Evolutionary conservation across 192 early-diverging fungal species (phyloP).

Genomic region (Coemansia furcata): DNA sequence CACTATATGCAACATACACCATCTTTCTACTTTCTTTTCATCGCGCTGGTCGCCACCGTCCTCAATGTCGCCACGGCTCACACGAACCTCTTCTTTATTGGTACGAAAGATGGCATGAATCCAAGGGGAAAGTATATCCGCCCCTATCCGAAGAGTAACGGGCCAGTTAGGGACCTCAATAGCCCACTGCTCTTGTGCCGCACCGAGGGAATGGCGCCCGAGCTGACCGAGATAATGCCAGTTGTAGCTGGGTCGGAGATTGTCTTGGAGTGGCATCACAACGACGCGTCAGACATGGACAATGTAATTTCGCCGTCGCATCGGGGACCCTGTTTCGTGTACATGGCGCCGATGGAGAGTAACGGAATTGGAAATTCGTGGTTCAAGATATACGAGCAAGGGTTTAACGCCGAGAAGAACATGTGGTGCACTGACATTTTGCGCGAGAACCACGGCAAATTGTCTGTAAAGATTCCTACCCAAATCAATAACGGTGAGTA

Average conservation of each 20-base stretch:
- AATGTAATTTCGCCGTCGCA: slow-evolving; percentile 16
- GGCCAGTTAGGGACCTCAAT: neutral
- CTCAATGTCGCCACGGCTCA: neutral
- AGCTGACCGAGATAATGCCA: neutral
- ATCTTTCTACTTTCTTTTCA: neutral
- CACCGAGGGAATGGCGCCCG: neutral
- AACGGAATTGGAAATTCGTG: slow-evolving; percentile 2
- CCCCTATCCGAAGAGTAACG: neutral
- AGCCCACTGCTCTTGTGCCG: neutral
- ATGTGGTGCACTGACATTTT: slow-evolving; percentile 12
- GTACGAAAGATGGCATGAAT: neutral
- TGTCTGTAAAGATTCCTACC: neutral
- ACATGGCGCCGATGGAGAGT: neutral
- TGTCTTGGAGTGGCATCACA: slow-evolving; percentile 32
- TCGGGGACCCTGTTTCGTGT: neutral
- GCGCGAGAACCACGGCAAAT: neutral
- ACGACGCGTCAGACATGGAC: slow-evolving; percentile 18
- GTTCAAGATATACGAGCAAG: slow-evolving; percentile 16
- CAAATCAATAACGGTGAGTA: slow-evolving; percentile 9
- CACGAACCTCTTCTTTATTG: neutral
- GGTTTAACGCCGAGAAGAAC: neutral
- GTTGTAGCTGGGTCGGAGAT: neutral
- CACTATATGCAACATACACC: too few relatives aligned
- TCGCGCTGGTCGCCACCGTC: neutral
- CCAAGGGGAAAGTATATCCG: neutral